phyloP scores from a whole-genome alignment of 345 rosid species.

The Gossypium turneri region DNA sequence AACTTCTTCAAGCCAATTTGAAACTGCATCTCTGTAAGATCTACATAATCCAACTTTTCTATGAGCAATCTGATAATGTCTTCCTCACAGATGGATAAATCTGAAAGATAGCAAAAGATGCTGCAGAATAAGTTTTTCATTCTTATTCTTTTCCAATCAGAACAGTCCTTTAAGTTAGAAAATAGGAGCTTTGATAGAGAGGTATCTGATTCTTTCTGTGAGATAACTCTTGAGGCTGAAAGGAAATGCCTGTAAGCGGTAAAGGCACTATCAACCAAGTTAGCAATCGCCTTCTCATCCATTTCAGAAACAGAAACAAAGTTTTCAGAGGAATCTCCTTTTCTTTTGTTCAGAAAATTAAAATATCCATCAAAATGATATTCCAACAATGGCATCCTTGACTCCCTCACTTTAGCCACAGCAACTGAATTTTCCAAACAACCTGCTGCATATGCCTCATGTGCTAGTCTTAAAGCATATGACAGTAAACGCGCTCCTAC shows the following conservation, averaged over 20 bases:
- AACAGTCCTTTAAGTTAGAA: conserved; percentile 33
- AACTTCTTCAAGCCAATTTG: conserved; percentile 40
- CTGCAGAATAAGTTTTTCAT: conserved; percentile 24
- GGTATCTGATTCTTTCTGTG: conserved; percentile 22
- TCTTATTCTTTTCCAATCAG: conserved; percentile 29
- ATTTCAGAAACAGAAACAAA: conserved; percentile 19
- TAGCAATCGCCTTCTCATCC: conserved; percentile 23
- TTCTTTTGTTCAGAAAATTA: conserved; percentile 24
- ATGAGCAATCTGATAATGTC: conserved; percentile 37
- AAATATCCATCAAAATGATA: conserved; percentile 42
- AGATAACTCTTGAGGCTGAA: conserved; percentile 9
- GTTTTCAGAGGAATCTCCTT: conserved; percentile 16
- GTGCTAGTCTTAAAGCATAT: conserved; percentile 40
- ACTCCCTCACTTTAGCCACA: conserved; percentile 15
- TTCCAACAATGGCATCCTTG: conserved; percentile 26
- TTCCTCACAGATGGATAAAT: conserved; percentile 29
- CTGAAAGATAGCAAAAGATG: conserved; percentile 38
- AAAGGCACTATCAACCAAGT: conserved; percentile 41
- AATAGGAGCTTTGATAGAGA: conserved; percentile 31
- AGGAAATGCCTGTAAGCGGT: conserved; percentile 40
- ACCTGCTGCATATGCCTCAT: conserved; percentile 33
- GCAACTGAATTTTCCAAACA: conserved; percentile 22
- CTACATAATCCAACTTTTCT: conserved; percentile 33
- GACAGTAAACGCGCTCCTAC: conserved; percentile 44
- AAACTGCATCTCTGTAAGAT: conserved; percentile 39